Evolutionary conservation across 2,329 filamentous ascomycete genomes (phyloP).

Genomic region (Epichloe sibirici): DNA sequence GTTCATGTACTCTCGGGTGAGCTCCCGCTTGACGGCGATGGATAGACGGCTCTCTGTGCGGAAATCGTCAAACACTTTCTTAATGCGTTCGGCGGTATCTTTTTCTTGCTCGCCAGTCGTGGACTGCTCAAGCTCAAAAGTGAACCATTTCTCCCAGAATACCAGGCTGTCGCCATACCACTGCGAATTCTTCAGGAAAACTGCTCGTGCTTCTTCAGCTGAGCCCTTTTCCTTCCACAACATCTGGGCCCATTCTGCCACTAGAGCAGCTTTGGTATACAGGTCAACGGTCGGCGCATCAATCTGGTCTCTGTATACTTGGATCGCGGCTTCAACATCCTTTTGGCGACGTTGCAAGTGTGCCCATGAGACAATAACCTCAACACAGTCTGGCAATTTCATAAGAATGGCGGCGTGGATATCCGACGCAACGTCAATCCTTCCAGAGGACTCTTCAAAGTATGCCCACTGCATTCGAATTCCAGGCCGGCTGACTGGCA

Average conservation of each 20-base stretch:
- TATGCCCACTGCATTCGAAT: slow-evolving; percentile 86
- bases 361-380: slow-evolving; percentile 79
- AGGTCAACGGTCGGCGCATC: slow-evolving; percentile 59
- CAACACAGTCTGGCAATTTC: slow-evolving; percentile 67
- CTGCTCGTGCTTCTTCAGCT: slow-evolving; percentile 65
- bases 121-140: slow-evolving; percentile 80
- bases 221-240: slow-evolving; percentile 81
- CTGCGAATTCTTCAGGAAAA: slow-evolving; percentile 72
- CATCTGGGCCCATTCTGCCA: slow-evolving; percentile 77
- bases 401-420: slow-evolving; percentile 74
- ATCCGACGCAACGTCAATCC: slow-evolving; percentile 65
- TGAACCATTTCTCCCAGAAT: slow-evolving; percentile 84
- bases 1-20: slow-evolving; percentile 66
- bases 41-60: slow-evolving; percentile 61
- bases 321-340: slow-evolving; percentile 73
- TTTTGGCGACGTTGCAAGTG: slow-evolving; percentile 75
- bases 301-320: slow-evolving; percentile 71
- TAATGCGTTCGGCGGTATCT: slow-evolving; percentile 60
- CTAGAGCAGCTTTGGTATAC: slow-evolving; percentile 73
- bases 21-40: slow-evolving; percentile 54
- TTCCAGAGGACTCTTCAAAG: slow-evolving; percentile 78
- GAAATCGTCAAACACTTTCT: slow-evolving; percentile 66
- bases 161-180: slow-evolving; percentile 74
- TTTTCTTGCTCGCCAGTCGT: slow-evolving; percentile 51
- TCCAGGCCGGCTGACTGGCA: slow-evolving; percentile 73